Conservation (phyloP, 306 rosid genomes). For the Cyamopsis tetragonoloba region DNA sequence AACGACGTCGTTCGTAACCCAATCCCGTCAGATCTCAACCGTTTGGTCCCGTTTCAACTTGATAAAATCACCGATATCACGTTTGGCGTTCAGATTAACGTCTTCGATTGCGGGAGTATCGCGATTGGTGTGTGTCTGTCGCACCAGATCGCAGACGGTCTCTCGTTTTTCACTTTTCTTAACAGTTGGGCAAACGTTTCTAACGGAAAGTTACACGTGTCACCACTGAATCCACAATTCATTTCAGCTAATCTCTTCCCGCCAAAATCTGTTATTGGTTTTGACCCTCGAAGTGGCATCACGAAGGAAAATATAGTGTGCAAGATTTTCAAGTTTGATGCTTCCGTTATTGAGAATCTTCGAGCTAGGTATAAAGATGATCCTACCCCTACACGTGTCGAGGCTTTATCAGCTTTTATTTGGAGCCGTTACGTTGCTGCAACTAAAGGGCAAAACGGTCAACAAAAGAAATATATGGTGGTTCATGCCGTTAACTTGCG, state of each 20-base stretch:
- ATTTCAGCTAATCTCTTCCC: constrained; percentile 52
- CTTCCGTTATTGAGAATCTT: constrained; percentile 36
- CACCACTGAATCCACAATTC: constrained; percentile 35
- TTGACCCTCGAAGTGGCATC: constrained; percentile 30
- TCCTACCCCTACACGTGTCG: constrained; percentile 44
- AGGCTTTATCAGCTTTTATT: constrained; percentile 54
- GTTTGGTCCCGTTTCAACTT: constrained; percentile 42
- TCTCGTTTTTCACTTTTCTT: constrained; percentile 38
- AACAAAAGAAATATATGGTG: constrained; percentile 4
- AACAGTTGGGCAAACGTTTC: constrained; percentile 45
- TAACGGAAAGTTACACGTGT: neutral
- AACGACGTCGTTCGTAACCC: constrained; percentile 35
- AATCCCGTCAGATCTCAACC: constrained; percentile 36
- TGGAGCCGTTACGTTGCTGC: constrained; percentile 50
- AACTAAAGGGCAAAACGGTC: neutral
- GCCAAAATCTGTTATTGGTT: constrained; percentile 31
- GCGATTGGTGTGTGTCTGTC: constrained; percentile 51
- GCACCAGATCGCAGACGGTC: constrained; percentile 51
- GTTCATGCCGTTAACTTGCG: constrained; percentile 53
- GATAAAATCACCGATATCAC: constrained; percentile 27
- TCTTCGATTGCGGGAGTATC: constrained; percentile 52
- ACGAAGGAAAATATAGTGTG: constrained; percentile 31
- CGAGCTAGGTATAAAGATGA: constrained; percentile 21
- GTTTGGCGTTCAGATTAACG: constrained; percentile 52
- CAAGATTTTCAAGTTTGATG: constrained; percentile 49